These are phyloP conservation scores for Trametes cubensis DNA, from an alignment of 768 basidiomycete species.

Conservation along the genomic window DNA sequence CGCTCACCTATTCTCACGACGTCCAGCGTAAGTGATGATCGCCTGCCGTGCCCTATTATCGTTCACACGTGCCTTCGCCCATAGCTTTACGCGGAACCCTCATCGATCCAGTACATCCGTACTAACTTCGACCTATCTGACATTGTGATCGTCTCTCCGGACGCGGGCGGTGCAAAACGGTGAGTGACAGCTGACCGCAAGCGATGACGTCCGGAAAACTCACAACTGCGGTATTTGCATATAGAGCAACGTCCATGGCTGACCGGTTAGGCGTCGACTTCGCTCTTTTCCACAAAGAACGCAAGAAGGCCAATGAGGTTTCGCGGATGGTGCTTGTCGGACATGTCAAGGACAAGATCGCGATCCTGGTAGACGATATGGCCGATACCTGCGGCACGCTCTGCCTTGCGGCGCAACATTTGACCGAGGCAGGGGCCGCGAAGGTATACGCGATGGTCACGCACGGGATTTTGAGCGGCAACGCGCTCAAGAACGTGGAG, in stretches of 20 bases:
- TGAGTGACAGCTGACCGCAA: conserved; percentile 37
- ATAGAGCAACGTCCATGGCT: conserved; percentile 94
- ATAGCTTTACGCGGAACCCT: conserved; percentile 96
- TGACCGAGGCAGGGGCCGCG: conserved; percentile 85
- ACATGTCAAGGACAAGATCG: conserved; percentile 87
- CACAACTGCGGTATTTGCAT: conserved; percentile 4
- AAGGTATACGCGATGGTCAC: conserved; percentile 93
- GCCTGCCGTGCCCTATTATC: conserved; percentile 15
- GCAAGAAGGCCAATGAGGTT: conserved; percentile 94
- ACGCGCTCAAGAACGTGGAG: conserved; percentile 75
- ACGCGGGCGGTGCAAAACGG: conserved; percentile 99
- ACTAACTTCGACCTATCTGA: conserved; percentile 83
- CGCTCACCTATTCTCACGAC: conserved; percentile 14
- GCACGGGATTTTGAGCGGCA: conserved; percentile 93
- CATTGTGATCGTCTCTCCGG: conserved; percentile 95
- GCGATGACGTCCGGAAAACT: background rate
- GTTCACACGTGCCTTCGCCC: conserved; percentile 21
- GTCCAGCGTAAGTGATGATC: conserved; percentile 50
- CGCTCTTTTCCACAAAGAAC: conserved; percentile 98
- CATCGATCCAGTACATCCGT: conserved; percentile 92
- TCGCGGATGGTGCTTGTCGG: conserved; percentile 96
- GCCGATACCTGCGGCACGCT: conserved; percentile 96
- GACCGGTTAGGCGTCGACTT: conserved; percentile 96
- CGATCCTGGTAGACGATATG: conserved; percentile 98
- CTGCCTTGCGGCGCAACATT: conserved; percentile 85